A percentile compares a stretch with the other conserved stretches of the same genome.
phyloP scores from a whole-genome alignment of 140 eudicot species.

The Stevia rebaudiana region DNA sequence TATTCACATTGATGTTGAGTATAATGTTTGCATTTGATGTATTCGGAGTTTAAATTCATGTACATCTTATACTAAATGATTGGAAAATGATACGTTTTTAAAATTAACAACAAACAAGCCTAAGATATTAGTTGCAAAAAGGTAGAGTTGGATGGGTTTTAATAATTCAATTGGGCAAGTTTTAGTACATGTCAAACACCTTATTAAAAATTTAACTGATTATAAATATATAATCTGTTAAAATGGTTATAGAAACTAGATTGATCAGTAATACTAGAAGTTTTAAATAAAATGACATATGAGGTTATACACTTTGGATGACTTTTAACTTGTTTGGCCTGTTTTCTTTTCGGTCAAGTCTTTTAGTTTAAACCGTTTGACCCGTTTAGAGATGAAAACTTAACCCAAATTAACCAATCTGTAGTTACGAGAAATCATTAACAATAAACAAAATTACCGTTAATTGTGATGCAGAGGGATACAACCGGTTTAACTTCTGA shows the following conservation, averaged over 20 bases:
- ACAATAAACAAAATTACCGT: conserved; percentile 3
- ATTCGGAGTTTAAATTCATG: not conserved
- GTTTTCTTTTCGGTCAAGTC: not conserved
- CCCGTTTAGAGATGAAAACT: not conserved
- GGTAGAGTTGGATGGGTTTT: too few relatives aligned
- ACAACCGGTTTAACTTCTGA: conserved; percentile 67
- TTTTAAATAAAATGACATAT: not conserved
- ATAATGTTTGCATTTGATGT: not conserved
- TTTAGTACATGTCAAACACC: too few relatives aligned
- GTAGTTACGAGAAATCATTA: not conserved
- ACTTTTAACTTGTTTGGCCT: not conserved
- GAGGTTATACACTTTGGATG: not conserved
- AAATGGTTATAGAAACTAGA: too few relatives aligned
- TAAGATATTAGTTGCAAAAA: not conserved
- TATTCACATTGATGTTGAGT: too few relatives aligned
- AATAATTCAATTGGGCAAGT: too few relatives aligned
- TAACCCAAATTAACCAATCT: not conserved
- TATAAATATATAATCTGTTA: too few relatives aligned
- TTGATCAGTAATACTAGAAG: not conserved
- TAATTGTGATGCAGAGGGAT: conserved; percentile 54
- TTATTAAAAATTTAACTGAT: too few relatives aligned
- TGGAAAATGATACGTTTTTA: not conserved
- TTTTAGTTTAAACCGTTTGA: not conserved
- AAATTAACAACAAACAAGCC: not conserved
- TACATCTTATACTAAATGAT: not conserved